phyloP scores from a whole-genome alignment of 306 rosid genomes.

The Fagus sylvatica region DNA sequence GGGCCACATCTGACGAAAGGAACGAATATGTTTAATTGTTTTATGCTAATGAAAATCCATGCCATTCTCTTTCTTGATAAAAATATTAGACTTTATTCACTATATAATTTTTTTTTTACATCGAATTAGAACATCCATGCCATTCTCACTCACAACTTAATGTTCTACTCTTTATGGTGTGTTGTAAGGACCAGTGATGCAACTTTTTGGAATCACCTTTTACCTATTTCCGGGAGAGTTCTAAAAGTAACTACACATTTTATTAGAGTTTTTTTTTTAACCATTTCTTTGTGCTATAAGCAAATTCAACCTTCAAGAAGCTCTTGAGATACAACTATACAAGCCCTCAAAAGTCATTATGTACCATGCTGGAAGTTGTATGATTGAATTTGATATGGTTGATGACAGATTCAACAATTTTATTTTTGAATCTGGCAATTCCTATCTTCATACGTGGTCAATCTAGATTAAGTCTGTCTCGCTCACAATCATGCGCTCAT shows the following conservation, averaged over 20 bases:
- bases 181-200: neutral
- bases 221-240: neutral
- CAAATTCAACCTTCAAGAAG: neutral
- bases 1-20: too few relatives aligned
- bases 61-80: neutral
- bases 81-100: neutral
- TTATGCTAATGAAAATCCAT: neutral
- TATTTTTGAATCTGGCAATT: neutral
- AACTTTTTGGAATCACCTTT: neutral
- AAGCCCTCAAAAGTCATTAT: neutral
- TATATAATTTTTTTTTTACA: neutral
- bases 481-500: conserved; percentile 1
- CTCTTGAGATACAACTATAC: neutral
- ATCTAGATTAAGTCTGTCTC: neutral
- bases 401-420: neutral
- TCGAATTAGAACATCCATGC: too few relatives aligned
- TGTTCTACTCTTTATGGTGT: neutral
- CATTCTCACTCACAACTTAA: neutral
- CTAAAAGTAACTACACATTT: neutral
- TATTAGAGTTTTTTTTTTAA: neutral
- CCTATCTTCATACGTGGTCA: neutral
- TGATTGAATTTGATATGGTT: neutral
- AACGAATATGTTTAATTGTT: too few relatives aligned
- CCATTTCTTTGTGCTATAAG: neutral
- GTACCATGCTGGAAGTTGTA: neutral